Percentiles rank a stretch among this genome's conserved stretches.
Conservation (phyloP, 2,329 filamentous ascomycete genomes). For the Botrytis elliptica region DNA sequence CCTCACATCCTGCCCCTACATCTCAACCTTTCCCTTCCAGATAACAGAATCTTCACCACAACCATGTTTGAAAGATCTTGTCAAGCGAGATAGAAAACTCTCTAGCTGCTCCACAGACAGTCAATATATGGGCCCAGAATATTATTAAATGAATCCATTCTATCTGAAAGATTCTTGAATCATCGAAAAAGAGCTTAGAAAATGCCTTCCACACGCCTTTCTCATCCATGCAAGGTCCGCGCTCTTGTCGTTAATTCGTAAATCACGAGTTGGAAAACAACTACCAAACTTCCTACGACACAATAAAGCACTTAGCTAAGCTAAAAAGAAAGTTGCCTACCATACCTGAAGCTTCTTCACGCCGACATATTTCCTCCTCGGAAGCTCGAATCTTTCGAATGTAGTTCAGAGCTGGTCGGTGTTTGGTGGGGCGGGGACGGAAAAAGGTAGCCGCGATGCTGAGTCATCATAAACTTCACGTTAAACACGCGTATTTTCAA, state of each 20-base stretch:
- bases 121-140: not conserved
- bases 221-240: not conserved
- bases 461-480: slow-evolving; percentile 11
- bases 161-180: not conserved
- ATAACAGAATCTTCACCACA: not conserved
- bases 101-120: not conserved
- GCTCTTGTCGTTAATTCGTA: not conserved
- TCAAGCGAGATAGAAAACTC: not conserved
- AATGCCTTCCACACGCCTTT: not conserved
- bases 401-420: not conserved
- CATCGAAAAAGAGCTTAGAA: not conserved
- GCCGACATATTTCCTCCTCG: too few species aligned
- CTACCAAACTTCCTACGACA: not conserved
- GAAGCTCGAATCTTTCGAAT: not conserved
- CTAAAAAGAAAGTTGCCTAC: not conserved
- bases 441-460: not conserved
- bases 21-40: not conserved
- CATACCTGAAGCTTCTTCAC: not conserved
- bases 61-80: not conserved
- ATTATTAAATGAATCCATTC: not conserved
- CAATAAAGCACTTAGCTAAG: not conserved
- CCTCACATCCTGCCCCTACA: not conserved
- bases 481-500: not conserved
- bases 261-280: not conserved
- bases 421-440: not conserved